A percentile compares a stretch with the other conserved stretches of the same genome.
Conservation (phyloP, 2,329 filamentous ascomycete species). For the Fusarium beomiforme region DNA sequence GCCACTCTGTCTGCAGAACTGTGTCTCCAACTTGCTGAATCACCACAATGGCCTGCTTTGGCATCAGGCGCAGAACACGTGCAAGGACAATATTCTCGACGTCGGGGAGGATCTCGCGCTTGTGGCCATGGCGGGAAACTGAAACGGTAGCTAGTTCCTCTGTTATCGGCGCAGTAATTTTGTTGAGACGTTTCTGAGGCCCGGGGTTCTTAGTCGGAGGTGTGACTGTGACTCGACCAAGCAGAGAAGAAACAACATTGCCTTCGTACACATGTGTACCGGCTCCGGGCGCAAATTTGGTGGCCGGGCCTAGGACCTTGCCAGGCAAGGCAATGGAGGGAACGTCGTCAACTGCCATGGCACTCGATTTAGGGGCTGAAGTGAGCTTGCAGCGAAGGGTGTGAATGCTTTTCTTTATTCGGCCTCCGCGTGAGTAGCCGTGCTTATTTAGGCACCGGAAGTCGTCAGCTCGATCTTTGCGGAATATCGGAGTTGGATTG, state of each 20-base stretch:
- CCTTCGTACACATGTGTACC: conserved; percentile 85
- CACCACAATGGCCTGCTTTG: conserved; percentile 83
- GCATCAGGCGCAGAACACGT: conserved; percentile 84
- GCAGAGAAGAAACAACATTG: conserved; percentile 82
- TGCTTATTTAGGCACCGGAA: conserved; percentile 19
- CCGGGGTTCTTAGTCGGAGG: conserved; percentile 58
- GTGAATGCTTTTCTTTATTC: conserved; percentile 1
- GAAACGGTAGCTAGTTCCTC: conserved; percentile 64
- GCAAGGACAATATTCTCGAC: conserved; percentile 85
- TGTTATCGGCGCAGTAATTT: conserved; percentile 59
- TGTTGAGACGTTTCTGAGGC: conserved; percentile 68
- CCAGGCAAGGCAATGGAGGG: conserved; percentile 80
- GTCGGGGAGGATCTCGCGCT: conserved; percentile 80
- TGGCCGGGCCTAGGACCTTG: conserved; percentile 76
- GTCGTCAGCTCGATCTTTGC: conserved; percentile 12
- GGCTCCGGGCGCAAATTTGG: conserved; percentile 76
- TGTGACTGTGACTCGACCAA: conserved; percentile 73
- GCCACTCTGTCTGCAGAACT: conserved; percentile 81
- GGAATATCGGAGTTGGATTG: neutral
- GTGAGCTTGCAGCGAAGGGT: conserved; percentile 13
- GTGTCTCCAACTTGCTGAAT: conserved; percentile 84
- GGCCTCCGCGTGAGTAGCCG: neutral
- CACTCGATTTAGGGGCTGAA: conserved; percentile 11
- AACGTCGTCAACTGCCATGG: conserved; percentile 47
- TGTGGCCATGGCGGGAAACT: conserved; percentile 60